phyloP scores from a whole-genome alignment of 2,329 filamentous ascomycete species.

The Aureobasidium melanogenum region DNA sequence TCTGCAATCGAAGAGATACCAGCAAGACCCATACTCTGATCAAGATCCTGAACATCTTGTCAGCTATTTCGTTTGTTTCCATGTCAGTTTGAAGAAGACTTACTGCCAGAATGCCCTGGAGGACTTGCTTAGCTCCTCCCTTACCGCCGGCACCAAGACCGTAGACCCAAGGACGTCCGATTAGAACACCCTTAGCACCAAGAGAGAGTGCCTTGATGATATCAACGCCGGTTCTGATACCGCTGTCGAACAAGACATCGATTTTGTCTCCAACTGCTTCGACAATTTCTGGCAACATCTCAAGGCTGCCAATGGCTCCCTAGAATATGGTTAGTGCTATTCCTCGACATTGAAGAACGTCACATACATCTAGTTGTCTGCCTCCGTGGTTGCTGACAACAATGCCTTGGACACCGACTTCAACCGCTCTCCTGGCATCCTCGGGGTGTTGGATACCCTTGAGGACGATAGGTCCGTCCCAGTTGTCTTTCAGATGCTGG shows the following conservation, averaged over 20 bases:
- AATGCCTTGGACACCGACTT: constrained; percentile 41
- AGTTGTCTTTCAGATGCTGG: constrained; percentile 48
- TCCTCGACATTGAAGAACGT: not conserved
- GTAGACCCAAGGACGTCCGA: constrained; percentile 51
- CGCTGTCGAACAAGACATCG: constrained; percentile 44
- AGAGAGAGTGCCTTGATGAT: constrained; percentile 43
- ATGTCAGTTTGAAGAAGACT: not conserved
- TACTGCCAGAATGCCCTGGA: not conserved
- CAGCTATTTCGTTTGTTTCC: not conserved
- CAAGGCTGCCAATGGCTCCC: constrained; percentile 39
- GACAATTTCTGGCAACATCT: constrained; percentile 51
- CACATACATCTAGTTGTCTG: constrained; percentile 37
- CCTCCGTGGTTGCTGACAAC: constrained; percentile 47
- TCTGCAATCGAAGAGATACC: constrained; percentile 13
- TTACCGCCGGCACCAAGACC: constrained; percentile 48
- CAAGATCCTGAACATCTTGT: not conserved
- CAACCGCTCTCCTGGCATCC: constrained; percentile 38
- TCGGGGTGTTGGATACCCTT: constrained; percentile 49
- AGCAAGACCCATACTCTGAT: constrained; percentile 18
- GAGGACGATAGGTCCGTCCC: constrained; percentile 55
- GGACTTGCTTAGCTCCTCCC: constrained; percentile 40
- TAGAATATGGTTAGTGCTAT: not conserved
- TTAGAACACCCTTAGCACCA: constrained; percentile 50
- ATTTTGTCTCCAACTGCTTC: constrained; percentile 46
- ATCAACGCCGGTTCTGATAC: constrained; percentile 41